phyloP scores from a whole-genome alignment of 441 rosid species.

The Bocquillonia castaneifolia region DNA sequence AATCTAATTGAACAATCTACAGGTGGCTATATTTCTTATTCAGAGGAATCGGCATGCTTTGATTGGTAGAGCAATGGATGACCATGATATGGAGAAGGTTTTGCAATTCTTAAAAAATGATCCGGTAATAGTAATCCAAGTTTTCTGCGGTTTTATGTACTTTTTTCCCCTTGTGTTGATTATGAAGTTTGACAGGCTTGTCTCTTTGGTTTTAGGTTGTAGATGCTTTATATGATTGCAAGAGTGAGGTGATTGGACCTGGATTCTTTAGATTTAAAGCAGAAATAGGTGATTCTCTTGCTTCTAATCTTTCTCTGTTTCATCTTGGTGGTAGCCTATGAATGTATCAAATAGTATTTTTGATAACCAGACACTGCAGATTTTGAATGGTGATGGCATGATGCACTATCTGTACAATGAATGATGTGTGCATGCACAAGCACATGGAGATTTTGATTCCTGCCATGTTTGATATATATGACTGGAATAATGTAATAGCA shows the following conservation, averaged over 20 bases:
- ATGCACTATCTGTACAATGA: not conserved
- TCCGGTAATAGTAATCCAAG: conserved; percentile 49
- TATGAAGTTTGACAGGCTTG: conserved; percentile 13
- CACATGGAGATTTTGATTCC: not conserved
- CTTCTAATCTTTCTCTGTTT: conserved; percentile 11
- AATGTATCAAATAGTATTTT: not conserved
- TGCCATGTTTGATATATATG: conserved; percentile 4
- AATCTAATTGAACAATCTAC: conserved; percentile 18
- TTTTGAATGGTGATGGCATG: conserved; percentile 3
- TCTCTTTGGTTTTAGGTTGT: conserved; percentile 57
- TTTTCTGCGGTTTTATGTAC: not conserved
- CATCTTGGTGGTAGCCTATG: not conserved
- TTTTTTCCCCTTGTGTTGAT: conserved; percentile 5
- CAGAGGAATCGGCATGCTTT: conserved; percentile 96
- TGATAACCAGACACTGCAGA: not conserved
- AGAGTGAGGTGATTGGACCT: conserved; percentile 99
- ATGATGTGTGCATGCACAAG: not conserved
- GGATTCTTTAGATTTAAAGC: conserved; percentile 98
- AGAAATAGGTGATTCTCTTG: conserved; percentile 70
- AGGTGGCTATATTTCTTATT: conserved; percentile 98
- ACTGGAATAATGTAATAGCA: not conserved
- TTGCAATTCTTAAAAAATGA: conserved; percentile 75
- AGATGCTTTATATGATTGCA: conserved; percentile 94
- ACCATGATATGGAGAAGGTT: conserved; percentile 91
- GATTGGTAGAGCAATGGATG: conserved; percentile 99